phyloP scores from a whole-genome alignment of 1,284 basidiomycete genomes.

The Puccinia coronata region DNA sequence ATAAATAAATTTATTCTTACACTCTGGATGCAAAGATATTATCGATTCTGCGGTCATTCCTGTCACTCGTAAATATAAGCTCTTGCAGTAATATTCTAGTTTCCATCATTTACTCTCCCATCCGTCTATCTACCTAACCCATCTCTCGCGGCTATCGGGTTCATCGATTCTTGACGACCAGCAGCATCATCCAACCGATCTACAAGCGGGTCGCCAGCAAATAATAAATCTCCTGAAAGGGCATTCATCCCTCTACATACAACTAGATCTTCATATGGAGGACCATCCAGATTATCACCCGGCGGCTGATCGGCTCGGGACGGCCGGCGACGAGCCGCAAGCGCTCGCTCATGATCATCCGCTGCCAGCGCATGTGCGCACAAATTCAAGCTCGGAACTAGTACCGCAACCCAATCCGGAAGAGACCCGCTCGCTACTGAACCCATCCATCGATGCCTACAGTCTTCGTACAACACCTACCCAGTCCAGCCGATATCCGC shows the following conservation, averaged over 20 bases:
- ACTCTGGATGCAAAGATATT: too few species aligned
- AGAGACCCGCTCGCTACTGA: slow-evolving; percentile 1
- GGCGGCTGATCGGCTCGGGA: neutral
- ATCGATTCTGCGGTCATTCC: too few species aligned
- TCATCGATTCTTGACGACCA: too few species aligned
- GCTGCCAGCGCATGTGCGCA: neutral
- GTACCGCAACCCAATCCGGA: neutral
- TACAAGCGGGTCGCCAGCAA: neutral
- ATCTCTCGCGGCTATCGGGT: too few species aligned
- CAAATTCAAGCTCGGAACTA: neutral
- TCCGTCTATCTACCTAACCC: too few species aligned
- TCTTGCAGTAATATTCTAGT: too few species aligned
- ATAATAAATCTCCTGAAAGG: neutral
- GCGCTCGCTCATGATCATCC: neutral
- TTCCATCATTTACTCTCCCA: too few species aligned
- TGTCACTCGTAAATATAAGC: too few species aligned
- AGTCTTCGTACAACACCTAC: neutral
- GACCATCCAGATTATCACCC: neutral
- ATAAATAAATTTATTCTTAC: too few species aligned
- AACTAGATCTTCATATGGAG: neutral
- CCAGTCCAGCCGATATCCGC: neutral
- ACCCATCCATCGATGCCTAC: neutral
- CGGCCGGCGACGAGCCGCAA: neutral
- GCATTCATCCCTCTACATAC: too few species aligned
- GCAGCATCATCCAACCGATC: too few species aligned